Evolutionary conservation across 1,139 yeast species (phyloP).

Genomic region (Pneumocystis carinii): DNA sequence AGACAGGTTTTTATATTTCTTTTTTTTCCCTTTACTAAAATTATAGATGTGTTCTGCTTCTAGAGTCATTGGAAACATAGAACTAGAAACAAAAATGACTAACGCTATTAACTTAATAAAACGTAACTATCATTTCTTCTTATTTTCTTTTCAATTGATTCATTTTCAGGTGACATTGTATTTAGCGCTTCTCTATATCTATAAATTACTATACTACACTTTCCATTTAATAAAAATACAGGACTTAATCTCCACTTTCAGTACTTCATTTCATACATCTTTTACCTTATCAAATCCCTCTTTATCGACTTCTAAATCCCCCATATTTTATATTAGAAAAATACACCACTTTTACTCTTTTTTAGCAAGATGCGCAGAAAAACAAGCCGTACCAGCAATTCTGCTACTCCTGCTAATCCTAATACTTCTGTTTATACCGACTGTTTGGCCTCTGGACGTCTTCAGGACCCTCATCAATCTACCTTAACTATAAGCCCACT

Average conservation of each 20-base stretch:
- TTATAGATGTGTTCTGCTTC: conserved; percentile 38
- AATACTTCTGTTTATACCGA: not conserved
- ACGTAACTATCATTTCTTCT: not conserved
- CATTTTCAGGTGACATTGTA: conserved; percentile 90
- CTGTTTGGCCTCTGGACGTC: not conserved
- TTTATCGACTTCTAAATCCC: too few species aligned
- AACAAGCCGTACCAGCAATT: not conserved
- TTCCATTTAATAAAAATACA: not conserved
- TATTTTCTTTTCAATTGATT: conserved; percentile 29
- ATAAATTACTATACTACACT: conserved; percentile 15
- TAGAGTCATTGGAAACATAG: conserved; percentile 78
- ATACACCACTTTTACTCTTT: not conserved
- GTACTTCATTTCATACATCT: too few species aligned
- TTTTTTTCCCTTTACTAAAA: not conserved
- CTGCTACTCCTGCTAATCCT: not conserved
- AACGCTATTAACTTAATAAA: conserved; percentile 30
- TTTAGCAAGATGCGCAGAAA: not conserved
- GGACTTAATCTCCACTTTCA: not conserved
- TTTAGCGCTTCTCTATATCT: conserved; percentile 88
- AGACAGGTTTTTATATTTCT: conserved; percentile 40
- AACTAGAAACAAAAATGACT: conserved; percentile 77
- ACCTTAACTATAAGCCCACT: conserved; percentile 10
- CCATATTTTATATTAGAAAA: not conserved
- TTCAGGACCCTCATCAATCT: conserved; percentile 4
- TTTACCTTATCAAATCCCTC: too few species aligned